Conservation (phyloP, 306 rosid genomes). For the Lathyrus sativus region DNA sequence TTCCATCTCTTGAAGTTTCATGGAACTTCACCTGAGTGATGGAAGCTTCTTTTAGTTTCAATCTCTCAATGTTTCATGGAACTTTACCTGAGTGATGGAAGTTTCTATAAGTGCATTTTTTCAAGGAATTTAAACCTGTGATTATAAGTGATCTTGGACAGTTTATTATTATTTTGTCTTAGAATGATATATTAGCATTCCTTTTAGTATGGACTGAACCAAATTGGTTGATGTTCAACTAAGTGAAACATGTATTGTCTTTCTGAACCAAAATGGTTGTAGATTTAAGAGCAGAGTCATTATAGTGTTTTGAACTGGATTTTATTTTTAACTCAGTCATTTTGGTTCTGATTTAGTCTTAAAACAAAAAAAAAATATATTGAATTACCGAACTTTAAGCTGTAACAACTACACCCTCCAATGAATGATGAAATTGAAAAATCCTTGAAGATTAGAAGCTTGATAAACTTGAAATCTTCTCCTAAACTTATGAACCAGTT, state of each 20-base stretch:
- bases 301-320: not conserved
- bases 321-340: not conserved
- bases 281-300: not conserved
- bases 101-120: constrained; percentile 9
- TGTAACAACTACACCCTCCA: not conserved
- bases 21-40: constrained; percentile 3
- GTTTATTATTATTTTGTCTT: constrained; percentile 2
- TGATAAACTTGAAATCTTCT: not conserved
- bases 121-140: not conserved
- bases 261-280: not conserved
- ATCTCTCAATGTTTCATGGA: constrained; percentile 17
- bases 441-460: not conserved
- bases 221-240: not conserved
- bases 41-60: constrained; percentile 4
- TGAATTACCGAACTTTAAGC: not conserved
- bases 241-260: not conserved
- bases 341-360: not conserved
- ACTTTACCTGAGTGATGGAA: not conserved
- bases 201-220: not conserved
- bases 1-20: constrained; percentile 15
- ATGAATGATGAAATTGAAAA: not conserved
- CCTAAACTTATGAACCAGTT: not conserved
- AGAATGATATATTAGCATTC: not conserved
- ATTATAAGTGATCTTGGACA: not conserved
- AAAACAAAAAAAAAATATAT: not conserved